Percentiles rank a stretch among this genome's conserved stretches.
These are phyloP conservation scores for Penicillium sp. DNA, from an alignment of 2,329 filamentous ascomycete species.

Conservation along the genomic window DNA sequence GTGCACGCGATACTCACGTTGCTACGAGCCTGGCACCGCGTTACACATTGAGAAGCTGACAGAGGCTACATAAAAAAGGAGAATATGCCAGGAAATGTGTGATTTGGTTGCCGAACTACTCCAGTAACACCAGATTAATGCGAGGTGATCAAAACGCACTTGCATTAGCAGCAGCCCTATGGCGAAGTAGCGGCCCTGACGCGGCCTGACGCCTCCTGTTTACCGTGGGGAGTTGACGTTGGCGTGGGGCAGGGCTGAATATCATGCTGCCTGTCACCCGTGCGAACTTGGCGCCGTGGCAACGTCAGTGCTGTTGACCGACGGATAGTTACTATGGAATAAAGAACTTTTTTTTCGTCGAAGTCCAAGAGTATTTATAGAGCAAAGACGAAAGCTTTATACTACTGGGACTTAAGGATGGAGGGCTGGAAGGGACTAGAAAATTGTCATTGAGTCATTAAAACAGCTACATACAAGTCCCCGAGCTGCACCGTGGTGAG, in stretches of 20 bases:
- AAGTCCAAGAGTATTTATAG: no score
- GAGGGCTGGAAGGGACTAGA: background rate
- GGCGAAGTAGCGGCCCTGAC: background rate
- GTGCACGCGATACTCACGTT: background rate
- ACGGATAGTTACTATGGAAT: no score
- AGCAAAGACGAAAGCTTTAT: no score
- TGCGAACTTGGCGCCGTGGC: background rate
- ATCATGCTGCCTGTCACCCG: conserved; percentile 3
- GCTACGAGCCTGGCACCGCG: background rate
- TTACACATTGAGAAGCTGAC: background rate
- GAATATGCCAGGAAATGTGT: background rate
- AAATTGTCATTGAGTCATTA: background rate
- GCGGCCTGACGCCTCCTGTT: background rate
- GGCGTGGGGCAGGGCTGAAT: conserved; percentile 7
- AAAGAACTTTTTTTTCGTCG: no score
- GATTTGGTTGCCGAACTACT: background rate
- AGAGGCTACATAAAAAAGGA: background rate
- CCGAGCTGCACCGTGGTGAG: background rate
- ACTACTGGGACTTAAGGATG: no score
- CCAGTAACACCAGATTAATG: background rate
- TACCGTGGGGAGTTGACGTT: background rate
- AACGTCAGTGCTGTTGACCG: background rate
- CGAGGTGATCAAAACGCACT: background rate
- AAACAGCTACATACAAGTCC: background rate
- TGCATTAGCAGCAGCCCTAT: background rate